phyloP scores from a whole-genome alignment of 73 alveolate genomes.

The Tetrahymena elliotti region DNA sequence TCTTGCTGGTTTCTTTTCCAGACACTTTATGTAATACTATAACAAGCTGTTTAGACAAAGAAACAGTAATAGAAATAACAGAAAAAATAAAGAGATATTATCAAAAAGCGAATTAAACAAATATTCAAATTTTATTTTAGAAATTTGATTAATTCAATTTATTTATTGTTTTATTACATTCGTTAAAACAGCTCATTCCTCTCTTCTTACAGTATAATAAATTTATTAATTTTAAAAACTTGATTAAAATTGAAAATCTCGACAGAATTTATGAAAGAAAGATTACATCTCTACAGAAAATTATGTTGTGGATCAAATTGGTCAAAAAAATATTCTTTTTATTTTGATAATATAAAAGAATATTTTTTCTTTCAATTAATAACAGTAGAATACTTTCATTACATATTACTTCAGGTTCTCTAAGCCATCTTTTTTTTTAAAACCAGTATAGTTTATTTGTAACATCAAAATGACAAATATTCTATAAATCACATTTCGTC shows the following conservation, averaged over 20 bases:
- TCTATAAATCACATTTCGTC: not conserved
- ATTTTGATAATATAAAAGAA: not conserved
- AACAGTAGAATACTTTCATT: not conserved
- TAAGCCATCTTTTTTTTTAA: not conserved
- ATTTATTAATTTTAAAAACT: too few species aligned
- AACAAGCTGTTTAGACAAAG: too few species aligned
- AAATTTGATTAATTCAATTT: too few species aligned
- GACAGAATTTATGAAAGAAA: not conserved
- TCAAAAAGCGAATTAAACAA: too few species aligned
- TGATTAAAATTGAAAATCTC: not conserved
- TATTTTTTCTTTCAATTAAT: too few species aligned
- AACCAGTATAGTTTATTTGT: not conserved
- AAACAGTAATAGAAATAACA: too few species aligned
- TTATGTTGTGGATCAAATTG: not conserved
- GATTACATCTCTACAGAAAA: not conserved
- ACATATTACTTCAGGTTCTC: not conserved
- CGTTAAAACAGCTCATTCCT: not conserved
- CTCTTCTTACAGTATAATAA: not conserved
- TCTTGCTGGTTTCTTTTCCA: too few species aligned
- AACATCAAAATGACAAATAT: not conserved
- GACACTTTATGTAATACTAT: too few species aligned
- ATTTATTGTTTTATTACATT: not conserved
- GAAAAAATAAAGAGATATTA: not conserved
- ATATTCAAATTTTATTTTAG: not conserved
- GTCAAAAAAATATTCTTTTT: too few species aligned